These are phyloP conservation scores for Apiospora rasikravindrae DNA, from an alignment of 2,329 filamentous ascomycete species.

Conservation along the genomic window DNA sequence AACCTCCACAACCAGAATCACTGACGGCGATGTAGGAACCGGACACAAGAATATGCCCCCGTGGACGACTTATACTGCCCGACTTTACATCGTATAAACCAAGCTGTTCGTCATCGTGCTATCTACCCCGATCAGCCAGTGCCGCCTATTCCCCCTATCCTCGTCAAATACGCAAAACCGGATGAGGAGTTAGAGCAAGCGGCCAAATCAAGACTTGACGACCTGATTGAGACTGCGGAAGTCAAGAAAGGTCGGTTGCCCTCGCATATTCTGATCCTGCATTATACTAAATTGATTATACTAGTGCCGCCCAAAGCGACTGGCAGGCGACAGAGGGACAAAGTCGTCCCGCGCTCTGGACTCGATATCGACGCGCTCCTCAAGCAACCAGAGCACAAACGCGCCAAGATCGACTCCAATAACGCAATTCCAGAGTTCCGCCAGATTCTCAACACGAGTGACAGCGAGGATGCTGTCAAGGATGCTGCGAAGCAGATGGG, in stretches of 20 bases:
- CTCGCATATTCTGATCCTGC: background rate
- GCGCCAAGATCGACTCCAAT: slow-evolving; percentile 54
- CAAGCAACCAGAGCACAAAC: slow-evolving; percentile 37
- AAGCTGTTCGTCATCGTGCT: slow-evolving; percentile 83
- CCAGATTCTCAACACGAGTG: slow-evolving; percentile 68
- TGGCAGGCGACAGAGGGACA: slow-evolving; percentile 71
- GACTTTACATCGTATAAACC: slow-evolving; percentile 84
- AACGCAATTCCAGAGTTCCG: slow-evolving; percentile 94
- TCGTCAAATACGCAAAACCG: slow-evolving; percentile 76
- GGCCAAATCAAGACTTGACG: slow-evolving; percentile 62
- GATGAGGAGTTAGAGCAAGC: slow-evolving; percentile 69
- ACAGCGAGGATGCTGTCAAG: slow-evolving; percentile 65
- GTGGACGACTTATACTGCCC: slow-evolving; percentile 87
- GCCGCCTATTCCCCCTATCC: slow-evolving; percentile 63
- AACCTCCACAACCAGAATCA: slow-evolving; percentile 37
- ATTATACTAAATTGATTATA: background rate
- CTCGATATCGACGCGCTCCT: slow-evolving; percentile 86
- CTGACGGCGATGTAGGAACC: slow-evolving; percentile 34
- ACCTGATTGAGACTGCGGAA: slow-evolving; percentile 71
- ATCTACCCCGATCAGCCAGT: slow-evolving; percentile 71
- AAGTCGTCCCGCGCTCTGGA: slow-evolving; percentile 84
- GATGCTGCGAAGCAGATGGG: slow-evolving; percentile 78
- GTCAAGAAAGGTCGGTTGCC: slow-evolving; percentile 75
- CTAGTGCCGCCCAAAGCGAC: slow-evolving; percentile 80
- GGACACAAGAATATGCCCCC: slow-evolving; percentile 68